Conservation (phyloP, 805 yeast species). For the Candida easanensis region DNA sequence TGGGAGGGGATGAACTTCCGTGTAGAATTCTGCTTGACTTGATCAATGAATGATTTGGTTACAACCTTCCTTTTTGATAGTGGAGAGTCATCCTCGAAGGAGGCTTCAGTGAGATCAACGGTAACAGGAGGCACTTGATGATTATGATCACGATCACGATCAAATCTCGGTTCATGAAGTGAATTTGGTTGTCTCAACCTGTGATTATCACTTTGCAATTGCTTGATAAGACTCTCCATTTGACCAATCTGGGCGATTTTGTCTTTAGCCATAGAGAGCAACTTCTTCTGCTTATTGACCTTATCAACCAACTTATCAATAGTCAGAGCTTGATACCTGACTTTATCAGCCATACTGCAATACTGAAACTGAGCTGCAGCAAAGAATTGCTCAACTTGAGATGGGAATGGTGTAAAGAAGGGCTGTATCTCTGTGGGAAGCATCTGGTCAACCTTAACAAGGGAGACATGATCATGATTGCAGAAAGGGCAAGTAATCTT, state of each 20-base stretch:
- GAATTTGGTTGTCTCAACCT: neutral
- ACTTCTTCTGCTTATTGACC: constrained; percentile 22
- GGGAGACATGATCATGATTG: constrained; percentile 16
- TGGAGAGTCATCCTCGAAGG: constrained; percentile 13
- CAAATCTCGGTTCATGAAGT: neutral
- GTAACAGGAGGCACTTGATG: constrained; percentile 16
- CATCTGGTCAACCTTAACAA: constrained; percentile 17
- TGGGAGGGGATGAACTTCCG: constrained; percentile 9
- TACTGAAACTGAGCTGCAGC: constrained; percentile 26
- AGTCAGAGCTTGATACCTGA: constrained; percentile 15
- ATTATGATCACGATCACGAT: neutral
- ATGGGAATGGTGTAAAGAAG: constrained; percentile 23
- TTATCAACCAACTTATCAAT: constrained; percentile 18
- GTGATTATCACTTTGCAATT: constrained; percentile 13
- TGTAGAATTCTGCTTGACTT: constrained; percentile 19
- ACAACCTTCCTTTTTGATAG: constrained; percentile 3
- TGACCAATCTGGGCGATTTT: constrained; percentile 18
- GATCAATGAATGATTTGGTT: constrained; percentile 20
- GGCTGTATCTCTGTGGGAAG: constrained; percentile 23
- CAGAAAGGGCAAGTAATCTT: constrained; percentile 19
- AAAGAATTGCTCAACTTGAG: constrained; percentile 24
- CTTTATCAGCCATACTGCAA: constrained; percentile 20
- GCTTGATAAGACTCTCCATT: constrained; percentile 13
- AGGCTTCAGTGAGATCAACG: constrained; percentile 22
- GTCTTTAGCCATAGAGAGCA: constrained; percentile 24